These are phyloP conservation scores for Aristolochia californica DNA, from an alignment of 164 flowering plant genomes.

Conservation along the genomic window DNA sequence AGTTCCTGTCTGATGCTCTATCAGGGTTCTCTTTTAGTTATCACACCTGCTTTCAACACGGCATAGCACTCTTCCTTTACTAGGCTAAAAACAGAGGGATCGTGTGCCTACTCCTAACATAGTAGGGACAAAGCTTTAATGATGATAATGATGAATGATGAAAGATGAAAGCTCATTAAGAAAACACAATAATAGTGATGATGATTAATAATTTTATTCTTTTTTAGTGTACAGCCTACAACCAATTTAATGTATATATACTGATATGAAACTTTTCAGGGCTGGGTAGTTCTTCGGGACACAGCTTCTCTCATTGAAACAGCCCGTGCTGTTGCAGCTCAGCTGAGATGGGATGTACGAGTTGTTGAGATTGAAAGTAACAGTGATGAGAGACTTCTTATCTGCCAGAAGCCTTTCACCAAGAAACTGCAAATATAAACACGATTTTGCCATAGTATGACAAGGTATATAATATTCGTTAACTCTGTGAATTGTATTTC, in stretches of 20 bases:
- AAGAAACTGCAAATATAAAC: slow-evolving; percentile 47
- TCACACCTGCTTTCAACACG: too few species aligned
- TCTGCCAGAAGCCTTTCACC: slow-evolving; percentile 90
- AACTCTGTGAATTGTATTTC: slow-evolving; percentile 20
- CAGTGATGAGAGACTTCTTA: slow-evolving; percentile 72
- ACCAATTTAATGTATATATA: too few species aligned
- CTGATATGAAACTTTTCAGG: slow-evolving; percentile 32
- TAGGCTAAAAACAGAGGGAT: too few species aligned
- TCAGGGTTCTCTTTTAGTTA: not conserved
- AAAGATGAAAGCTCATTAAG: too few species aligned
- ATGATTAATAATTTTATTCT: too few species aligned
- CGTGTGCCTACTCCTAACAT: too few species aligned
- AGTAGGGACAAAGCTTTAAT: too few species aligned
- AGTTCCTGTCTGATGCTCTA: slow-evolving; percentile 1
- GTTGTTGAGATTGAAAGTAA: slow-evolving; percentile 68
- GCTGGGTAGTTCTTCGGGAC: slow-evolving; percentile 88
- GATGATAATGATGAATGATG: too few species aligned
- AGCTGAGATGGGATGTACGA: slow-evolving; percentile 92
- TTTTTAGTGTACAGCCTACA: too few species aligned
- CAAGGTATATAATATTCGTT: slow-evolving; percentile 25
- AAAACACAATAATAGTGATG: too few species aligned
- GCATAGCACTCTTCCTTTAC: too few species aligned
- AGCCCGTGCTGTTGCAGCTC: slow-evolving; percentile 58
- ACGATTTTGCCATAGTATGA: not conserved
- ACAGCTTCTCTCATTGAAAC: slow-evolving; percentile 38